Conservation (phyloP, 2,329 filamentous ascomycete genomes). For the Aspergillus thermomutatus region DNA sequence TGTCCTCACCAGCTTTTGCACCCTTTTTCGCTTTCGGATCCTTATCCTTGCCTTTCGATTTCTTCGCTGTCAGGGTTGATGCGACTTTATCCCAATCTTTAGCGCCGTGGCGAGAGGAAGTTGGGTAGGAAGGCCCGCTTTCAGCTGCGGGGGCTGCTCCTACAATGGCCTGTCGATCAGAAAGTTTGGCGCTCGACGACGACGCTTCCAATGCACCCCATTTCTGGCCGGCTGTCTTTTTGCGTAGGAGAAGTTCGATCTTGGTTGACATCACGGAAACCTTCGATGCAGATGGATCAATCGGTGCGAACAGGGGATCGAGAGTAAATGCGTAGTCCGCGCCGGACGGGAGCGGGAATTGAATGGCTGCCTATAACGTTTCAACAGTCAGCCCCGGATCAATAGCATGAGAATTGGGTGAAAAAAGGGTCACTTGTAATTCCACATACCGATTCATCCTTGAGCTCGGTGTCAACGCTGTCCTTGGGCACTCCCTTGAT, state of each 20-base stretch:
- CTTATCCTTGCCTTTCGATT: slow-evolving; percentile 24
- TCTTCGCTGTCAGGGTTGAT: slow-evolving; percentile 45
- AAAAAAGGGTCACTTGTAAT: slow-evolving; percentile 13
- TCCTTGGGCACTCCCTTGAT: slow-evolving; percentile 63
- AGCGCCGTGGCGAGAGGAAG: slow-evolving; percentile 75
- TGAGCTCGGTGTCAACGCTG: slow-evolving; percentile 51
- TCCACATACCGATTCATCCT: slow-evolving; percentile 43
- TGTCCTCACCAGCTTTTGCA: slow-evolving; percentile 28
- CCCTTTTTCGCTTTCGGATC: slow-evolving; percentile 24
- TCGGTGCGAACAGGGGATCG: slow-evolving; percentile 63
- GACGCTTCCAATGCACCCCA: slow-evolving; percentile 61
- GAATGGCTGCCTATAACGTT: slow-evolving; percentile 48
- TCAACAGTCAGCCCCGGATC: slow-evolving; percentile 8
- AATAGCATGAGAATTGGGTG: slow-evolving; percentile 14
- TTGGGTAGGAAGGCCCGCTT: slow-evolving; percentile 69
- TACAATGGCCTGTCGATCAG: slow-evolving; percentile 17
- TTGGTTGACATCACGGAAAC: slow-evolving; percentile 71
- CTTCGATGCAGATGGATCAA: slow-evolving; percentile 61
- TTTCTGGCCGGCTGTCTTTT: slow-evolving; percentile 62
- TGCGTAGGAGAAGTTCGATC: slow-evolving; percentile 71
- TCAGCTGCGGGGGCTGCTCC: slow-evolving; percentile 14
- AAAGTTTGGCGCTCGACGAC: slow-evolving; percentile 21
- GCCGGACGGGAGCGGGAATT: slow-evolving; percentile 55
- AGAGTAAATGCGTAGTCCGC: slow-evolving; percentile 60
- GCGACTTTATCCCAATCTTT: slow-evolving; percentile 91